Evolutionary conservation across 2,329 filamentous ascomycete species (phyloP).

Genomic region (Penicillium crustosum): DNA sequence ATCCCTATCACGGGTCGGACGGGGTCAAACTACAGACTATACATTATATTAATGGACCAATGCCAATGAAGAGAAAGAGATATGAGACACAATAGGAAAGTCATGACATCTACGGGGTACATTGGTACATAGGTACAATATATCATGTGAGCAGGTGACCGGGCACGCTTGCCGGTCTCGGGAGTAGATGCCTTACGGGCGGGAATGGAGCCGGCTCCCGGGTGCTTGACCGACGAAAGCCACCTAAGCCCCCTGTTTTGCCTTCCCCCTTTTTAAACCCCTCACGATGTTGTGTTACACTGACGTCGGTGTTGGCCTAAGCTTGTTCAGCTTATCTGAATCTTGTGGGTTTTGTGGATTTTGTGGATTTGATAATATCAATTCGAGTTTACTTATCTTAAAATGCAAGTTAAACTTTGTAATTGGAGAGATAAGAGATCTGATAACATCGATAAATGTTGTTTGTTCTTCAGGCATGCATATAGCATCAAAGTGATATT

Average conservation of each 20-base stretch:
- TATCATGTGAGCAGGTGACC: neutral
- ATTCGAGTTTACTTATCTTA: too few species aligned
- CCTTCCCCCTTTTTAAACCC: neutral
- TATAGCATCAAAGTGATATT: too few species aligned
- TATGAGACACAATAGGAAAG: neutral
- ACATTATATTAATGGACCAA: neutral
- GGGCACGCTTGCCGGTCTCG: neutral
- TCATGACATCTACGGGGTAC: neutral
- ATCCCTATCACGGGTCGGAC: too few species aligned
- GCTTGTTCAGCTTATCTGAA: neutral
- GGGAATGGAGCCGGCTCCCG: neutral
- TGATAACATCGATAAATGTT: neutral
- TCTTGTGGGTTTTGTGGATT: too few species aligned
- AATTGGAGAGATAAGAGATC: neutral
- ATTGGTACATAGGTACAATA: neutral
- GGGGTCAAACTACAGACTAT: too few species aligned
- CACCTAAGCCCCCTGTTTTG: neutral
- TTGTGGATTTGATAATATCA: neutral
- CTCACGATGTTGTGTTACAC: neutral
- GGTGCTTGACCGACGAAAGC: neutral
- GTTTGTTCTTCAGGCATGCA: too few species aligned
- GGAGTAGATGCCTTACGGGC: neutral
- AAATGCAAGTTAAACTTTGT: neutral
- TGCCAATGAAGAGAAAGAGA: neutral
- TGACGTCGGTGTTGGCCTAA: neutral